These are phyloP conservation scores for Vigna unguiculata DNA, from an alignment of 306 rosid species.

Conservation along the genomic window DNA sequence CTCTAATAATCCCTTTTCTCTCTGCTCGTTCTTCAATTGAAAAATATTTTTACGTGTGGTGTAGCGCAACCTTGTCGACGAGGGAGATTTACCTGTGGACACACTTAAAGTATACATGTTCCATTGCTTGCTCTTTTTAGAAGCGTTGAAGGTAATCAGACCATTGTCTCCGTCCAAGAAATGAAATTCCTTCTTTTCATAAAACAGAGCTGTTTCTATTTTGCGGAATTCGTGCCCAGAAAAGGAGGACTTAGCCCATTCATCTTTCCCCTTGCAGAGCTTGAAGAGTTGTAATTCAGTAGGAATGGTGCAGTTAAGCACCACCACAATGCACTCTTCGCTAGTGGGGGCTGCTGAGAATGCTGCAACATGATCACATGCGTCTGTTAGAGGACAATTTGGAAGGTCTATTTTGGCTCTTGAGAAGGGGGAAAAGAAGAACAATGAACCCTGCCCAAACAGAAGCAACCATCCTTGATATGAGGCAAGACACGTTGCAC, in stretches of 20 bases:
- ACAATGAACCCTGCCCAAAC: slow-evolving; percentile 10
- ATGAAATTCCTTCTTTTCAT: neutral
- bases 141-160: neutral
- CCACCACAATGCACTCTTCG: slow-evolving; percentile 33
- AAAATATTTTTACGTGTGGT: neutral
- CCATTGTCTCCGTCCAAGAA: neutral
- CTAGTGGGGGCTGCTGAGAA: slow-evolving; percentile 47
- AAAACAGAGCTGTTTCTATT: neutral
- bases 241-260: neutral
- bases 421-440: slow-evolving; percentile 53
- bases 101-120: too few species aligned
- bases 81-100: neutral
- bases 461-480: slow-evolving; percentile 52
- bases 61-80: neutral
- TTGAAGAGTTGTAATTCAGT: neutral
- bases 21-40: neutral
- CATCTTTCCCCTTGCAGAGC: neutral
- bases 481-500: slow-evolving; percentile 52
- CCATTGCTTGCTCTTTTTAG: neutral
- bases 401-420: slow-evolving; percentile 47
- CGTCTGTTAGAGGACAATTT: slow-evolving; percentile 8
- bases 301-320: neutral
- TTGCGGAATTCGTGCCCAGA: rapidly evolving
- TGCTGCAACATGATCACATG: slow-evolving; percentile 35
- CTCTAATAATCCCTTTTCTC: neutral